Conservation (phyloP, 495 filamentous ascomycete genomes). For the Xylaria venustula region DNA sequence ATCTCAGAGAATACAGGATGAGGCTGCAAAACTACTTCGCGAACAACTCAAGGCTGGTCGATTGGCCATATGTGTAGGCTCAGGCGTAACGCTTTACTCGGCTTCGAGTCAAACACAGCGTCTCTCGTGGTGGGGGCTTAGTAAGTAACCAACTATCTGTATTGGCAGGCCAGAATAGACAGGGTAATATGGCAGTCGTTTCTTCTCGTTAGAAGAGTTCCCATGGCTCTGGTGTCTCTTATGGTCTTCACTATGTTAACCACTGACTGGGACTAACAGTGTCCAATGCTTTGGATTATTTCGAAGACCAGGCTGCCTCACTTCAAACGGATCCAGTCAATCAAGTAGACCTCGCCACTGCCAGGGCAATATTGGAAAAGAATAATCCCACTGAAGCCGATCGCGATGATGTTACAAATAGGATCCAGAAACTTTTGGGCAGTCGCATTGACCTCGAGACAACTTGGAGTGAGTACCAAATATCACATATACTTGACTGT, state of each 20-base stretch:
- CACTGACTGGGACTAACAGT: not conserved
- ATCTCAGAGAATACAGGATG: not conserved
- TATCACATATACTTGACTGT: too few relatives aligned
- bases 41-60: not conserved
- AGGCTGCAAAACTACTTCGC: not conserved
- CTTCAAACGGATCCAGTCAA: not conserved
- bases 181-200: too few relatives aligned
- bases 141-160: not conserved
- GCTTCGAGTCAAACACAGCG: not conserved
- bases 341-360: not conserved
- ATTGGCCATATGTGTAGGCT: constrained; percentile 1
- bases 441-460: not conserved
- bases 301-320: not conserved
- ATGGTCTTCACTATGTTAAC: not conserved
- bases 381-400: not conserved
- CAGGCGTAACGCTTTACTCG: not conserved
- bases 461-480: not conserved
- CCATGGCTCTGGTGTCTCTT: not conserved
- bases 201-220: not conserved
- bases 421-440: not conserved
- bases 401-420: not conserved
- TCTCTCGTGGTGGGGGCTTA: constrained; percentile 1
- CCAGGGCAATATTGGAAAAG: not conserved
- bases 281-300: not conserved
- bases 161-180: too few relatives aligned